These are phyloP conservation scores for Phascolomyces articulosus DNA, from an alignment of 371 early-diverging fungal species.

Conservation along the genomic window DNA sequence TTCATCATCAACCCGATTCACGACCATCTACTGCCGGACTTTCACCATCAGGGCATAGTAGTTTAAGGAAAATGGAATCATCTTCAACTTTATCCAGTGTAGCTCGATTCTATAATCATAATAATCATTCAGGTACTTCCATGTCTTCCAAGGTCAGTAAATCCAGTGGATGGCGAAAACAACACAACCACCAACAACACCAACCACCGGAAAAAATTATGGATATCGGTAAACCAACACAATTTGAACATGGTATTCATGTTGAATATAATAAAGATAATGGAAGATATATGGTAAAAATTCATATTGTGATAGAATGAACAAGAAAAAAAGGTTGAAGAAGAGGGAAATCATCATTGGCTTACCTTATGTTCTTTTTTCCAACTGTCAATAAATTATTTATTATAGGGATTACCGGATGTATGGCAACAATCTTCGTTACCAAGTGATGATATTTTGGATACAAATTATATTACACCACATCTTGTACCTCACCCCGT, in stretches of 20 bases:
- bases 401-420: slow-evolving; percentile 61
- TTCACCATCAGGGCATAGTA: slow-evolving; percentile 22
- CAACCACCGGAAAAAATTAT: slow-evolving; percentile 48
- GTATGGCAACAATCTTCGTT: slow-evolving; percentile 63
- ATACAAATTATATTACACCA: slow-evolving; percentile 67
- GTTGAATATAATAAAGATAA: slow-evolving; percentile 64
- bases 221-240: slow-evolving; percentile 66
- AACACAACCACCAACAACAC: slow-evolving; percentile 6
- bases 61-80: slow-evolving; percentile 28
- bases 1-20: slow-evolving; percentile 22
- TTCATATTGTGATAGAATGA: background rate
- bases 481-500: slow-evolving; percentile 59
- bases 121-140: slow-evolving; percentile 39
- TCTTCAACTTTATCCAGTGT: slow-evolving; percentile 45
- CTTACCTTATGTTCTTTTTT: background rate
- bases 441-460: slow-evolving; percentile 66
- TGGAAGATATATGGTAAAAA: slow-evolving; percentile 63
- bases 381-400: background rate
- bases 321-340: background rate
- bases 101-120: slow-evolving; percentile 37
- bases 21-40: slow-evolving; percentile 38
- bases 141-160: slow-evolving; percentile 46
- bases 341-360: too few species aligned
- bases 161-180: slow-evolving; percentile 11
- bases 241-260: slow-evolving; percentile 71